Percentiles rank a stretch among this genome's conserved stretches.
phyloP scores from a whole-genome alignment of 2,329 filamentous ascomycete species.

The Fusarium torreyae region DNA sequence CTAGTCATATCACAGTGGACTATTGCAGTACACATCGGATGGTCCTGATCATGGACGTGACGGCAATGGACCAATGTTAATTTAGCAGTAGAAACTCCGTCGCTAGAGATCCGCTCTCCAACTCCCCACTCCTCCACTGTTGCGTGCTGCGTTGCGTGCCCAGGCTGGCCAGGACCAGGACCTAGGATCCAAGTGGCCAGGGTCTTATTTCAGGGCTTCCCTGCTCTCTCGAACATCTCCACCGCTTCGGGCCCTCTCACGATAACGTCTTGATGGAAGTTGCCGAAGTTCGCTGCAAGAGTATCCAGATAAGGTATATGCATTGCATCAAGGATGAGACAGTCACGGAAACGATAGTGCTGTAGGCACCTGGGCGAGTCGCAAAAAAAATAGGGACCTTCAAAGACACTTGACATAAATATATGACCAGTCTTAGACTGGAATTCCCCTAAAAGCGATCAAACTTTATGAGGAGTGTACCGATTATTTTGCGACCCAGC shows the following conservation, averaged over 20 bases:
- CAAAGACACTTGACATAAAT: no score
- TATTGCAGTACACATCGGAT: conserved; percentile 5
- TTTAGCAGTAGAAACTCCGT: conserved; percentile 14
- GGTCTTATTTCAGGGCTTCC: conserved; percentile 17
- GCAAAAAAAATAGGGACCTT: no score
- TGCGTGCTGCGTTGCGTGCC: conserved; percentile 40
- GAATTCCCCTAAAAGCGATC: no score
- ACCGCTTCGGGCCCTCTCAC: conserved; percentile 20
- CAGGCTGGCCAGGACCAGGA: conserved; percentile 9
- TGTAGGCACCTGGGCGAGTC: no score
- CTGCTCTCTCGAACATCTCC: conserved; percentile 11
- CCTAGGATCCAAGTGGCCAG: conserved; percentile 5
- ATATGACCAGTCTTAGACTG: no score
- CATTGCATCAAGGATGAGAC: conserved; percentile 1
- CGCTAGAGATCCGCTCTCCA: conserved; percentile 20
- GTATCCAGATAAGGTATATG: not conserved
- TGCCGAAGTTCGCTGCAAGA: not conserved
- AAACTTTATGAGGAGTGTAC: no score
- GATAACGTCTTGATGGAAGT: conserved; percentile 3
- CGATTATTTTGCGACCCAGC: no score
- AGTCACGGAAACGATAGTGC: not conserved
- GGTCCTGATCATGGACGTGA: conserved; percentile 7
- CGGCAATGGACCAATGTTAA: conserved; percentile 7
- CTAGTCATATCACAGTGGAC: conserved; percentile 20
- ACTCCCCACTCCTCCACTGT: conserved; percentile 33